A percentile compares a stretch with the other conserved stretches of the same genome.
Conservation (phyloP, 257 asterid species). For the Solanum ossicruentum region DNA sequence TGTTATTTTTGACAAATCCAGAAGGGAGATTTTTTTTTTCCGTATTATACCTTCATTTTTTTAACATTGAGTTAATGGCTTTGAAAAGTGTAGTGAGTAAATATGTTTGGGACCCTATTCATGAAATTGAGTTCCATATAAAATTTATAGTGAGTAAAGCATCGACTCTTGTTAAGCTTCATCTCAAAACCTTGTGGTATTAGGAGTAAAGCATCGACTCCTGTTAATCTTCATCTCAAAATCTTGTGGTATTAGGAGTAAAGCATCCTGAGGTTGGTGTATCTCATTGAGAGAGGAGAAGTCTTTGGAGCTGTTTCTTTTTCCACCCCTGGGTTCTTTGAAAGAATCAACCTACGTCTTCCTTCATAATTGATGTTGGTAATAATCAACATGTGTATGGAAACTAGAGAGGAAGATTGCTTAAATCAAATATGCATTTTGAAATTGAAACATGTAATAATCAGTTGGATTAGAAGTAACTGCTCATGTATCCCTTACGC, state of each 20-base stretch:
- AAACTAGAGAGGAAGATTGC: neutral
- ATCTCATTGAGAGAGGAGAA: neutral
- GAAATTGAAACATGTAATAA: neutral
- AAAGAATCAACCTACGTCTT: neutral
- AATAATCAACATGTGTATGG: neutral
- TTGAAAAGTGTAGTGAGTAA: too few species aligned
- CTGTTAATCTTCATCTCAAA: neutral
- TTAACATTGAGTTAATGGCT: too few species aligned
- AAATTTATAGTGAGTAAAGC: too few species aligned
- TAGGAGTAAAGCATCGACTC: neutral
- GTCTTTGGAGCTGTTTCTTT: neutral
- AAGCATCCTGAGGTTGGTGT: neutral
- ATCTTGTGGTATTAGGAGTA: neutral
- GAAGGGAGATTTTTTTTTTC: neutral
- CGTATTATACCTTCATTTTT: too few species aligned
- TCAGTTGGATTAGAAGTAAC: neutral
- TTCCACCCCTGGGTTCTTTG: neutral
- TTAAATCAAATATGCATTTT: neutral
- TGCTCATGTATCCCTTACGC: neutral
- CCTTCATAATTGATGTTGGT: neutral
- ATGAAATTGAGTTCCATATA: neutral
- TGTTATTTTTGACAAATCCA: too few species aligned
- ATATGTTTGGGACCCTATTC: too few species aligned
- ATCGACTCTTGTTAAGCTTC: neutral
- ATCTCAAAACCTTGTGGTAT: neutral